Conservation (phyloP, 176 grass and related monocot genomes). For the Tuctoria greenei region DNA sequence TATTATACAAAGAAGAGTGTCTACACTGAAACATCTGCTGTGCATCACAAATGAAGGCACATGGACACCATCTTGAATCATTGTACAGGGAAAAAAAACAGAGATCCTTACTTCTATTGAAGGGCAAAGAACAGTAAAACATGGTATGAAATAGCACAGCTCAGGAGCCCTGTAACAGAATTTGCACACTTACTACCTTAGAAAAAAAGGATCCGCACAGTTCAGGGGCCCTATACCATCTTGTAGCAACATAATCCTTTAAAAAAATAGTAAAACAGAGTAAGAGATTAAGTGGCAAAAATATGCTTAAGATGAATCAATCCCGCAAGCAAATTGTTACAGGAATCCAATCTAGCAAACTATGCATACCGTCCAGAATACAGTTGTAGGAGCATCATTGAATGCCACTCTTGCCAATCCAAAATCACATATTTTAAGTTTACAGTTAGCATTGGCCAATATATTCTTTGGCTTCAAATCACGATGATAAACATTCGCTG, state of each 20-base stretch:
- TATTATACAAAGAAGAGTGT: no score
- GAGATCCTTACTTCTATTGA: no score
- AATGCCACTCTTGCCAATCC: constrained; percentile 83
- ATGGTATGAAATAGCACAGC: no score
- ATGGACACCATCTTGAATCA: no score
- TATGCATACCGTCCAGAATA: constrained; percentile 85
- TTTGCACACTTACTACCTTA: constrained; percentile 48
- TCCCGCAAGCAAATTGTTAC: neutral
- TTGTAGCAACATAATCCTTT: constrained; percentile 98
- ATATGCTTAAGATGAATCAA: neutral
- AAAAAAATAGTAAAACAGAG: constrained; percentile 24
- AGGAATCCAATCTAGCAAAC: neutral
- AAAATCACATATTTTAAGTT: constrained; percentile 93
- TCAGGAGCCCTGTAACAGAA: no score
- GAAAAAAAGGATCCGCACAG: constrained; percentile 94
- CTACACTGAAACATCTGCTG: no score
- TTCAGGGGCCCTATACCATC: constrained; percentile 97
- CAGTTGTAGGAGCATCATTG: constrained; percentile 62
- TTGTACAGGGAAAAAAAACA: no score
- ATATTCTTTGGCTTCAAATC: constrained; percentile 93
- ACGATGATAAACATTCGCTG: constrained; percentile 94
- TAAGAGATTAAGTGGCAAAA: constrained; percentile 27
- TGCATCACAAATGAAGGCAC: no score
- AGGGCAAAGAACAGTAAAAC: no score
- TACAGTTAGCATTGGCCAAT: constrained; percentile 84